A percentile compares a stretch with the other conserved stretches of the same genome.
Conservation (phyloP, 129 eudicot genomes). For the Artemisia tridentata region DNA sequence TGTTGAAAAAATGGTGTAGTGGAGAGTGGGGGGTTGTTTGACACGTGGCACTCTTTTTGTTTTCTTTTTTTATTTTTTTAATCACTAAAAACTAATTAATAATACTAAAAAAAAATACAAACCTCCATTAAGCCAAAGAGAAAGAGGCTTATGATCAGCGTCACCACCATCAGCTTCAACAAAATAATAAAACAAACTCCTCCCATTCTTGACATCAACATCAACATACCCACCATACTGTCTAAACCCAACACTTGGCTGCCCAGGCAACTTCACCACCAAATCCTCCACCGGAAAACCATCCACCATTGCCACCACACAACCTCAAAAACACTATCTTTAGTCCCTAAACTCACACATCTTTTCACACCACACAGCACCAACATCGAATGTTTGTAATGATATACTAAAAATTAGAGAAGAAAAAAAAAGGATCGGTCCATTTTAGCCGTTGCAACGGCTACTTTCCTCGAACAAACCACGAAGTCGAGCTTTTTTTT, state of each 20-base stretch:
- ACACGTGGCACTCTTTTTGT: no score
- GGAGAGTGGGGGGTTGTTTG: no score
- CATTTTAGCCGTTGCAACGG: no score
- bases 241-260: conserved; percentile 69
- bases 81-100: no score
- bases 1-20: no score
- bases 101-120: conserved; percentile 21
- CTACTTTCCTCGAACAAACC: no score
- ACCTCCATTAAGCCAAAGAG: conserved; percentile 99
- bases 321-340: conserved; percentile 43
- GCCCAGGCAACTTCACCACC: conserved; percentile 81
- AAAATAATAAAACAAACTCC: conserved; percentile 92
- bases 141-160: conserved; percentile 76
- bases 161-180: conserved; percentile 80
- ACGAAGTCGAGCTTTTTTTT: no score
- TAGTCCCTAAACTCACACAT: conserved; percentile 38
- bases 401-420: no score
- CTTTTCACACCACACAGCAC: conserved; percentile 31
- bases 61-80: no score
- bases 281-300: conserved; percentile 87
- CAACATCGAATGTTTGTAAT: conserved; percentile 29
- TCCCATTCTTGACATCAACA: conserved; percentile 81
- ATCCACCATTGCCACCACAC: conserved; percentile 38
- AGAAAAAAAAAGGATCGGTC: no score
- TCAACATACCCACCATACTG: conserved; percentile 91